phyloP scores from a whole-genome alignment of 148 eudicot species.

The Nepenthes gracilis region DNA sequence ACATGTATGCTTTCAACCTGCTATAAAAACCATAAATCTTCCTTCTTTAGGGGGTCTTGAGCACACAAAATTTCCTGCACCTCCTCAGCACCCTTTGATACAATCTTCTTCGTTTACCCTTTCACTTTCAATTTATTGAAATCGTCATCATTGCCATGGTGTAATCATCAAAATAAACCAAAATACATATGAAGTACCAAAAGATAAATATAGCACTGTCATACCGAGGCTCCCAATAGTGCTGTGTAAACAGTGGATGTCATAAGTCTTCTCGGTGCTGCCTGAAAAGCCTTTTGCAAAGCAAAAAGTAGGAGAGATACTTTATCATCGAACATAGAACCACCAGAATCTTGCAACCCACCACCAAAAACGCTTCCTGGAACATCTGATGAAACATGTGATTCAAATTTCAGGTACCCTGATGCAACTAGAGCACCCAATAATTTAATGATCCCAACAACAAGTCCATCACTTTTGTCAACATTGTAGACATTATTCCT shows the following conservation, averaged over 20 bases:
- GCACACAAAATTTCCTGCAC: too few species aligned
- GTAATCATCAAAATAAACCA: too few species aligned
- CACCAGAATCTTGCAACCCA: constrained; percentile 62
- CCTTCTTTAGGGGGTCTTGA: too few species aligned
- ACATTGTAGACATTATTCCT: constrained; percentile 88
- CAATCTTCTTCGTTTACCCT: too few species aligned
- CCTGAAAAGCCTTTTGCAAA: constrained; percentile 93
- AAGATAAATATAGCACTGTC: constrained; percentile 6
- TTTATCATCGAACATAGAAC: constrained; percentile 98
- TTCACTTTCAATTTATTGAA: too few species aligned
- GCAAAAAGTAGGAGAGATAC: constrained; percentile 85
- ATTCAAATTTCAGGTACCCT: constrained; percentile 63
- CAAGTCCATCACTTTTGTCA: constrained; percentile 74
- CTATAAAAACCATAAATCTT: too few species aligned
- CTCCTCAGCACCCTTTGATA: too few species aligned
- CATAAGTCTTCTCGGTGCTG: constrained; percentile 95
- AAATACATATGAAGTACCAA: background rate
- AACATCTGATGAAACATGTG: constrained; percentile 38
- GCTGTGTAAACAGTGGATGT: constrained; percentile 66
- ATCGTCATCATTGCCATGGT: too few species aligned
- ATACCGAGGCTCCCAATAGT: constrained; percentile 93
- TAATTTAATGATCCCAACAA: constrained; percentile 75
- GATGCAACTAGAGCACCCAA: constrained; percentile 73
- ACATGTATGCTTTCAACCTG: too few species aligned
- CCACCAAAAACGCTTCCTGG: constrained; percentile 35